phyloP scores from a whole-genome alignment of 2,329 filamentous ascomycete genomes.

The Xylaria polymorpha region DNA sequence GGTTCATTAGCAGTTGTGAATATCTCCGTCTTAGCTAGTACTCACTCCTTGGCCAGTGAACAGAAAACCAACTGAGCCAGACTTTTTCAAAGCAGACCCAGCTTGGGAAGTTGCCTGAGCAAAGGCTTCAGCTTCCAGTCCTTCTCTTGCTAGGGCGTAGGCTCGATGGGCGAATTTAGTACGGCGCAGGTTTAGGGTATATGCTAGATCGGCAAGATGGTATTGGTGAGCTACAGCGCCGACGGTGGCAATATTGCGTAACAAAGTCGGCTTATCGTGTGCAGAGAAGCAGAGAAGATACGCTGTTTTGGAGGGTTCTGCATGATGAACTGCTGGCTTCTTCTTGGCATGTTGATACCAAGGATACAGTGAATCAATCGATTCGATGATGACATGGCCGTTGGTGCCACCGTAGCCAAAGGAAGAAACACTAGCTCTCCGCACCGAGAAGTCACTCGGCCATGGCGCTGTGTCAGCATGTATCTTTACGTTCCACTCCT shows the following conservation, averaged over 20 bases:
- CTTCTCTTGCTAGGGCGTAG: slow-evolving; percentile 30
- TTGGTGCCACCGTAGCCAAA: slow-evolving; percentile 44
- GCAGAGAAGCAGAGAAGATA: slow-evolving; percentile 42
- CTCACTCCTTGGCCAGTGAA: slow-evolving; percentile 48
- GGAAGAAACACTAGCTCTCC: slow-evolving; percentile 41
- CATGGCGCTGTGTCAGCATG: slow-evolving; percentile 38
- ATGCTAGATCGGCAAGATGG: slow-evolving; percentile 39
- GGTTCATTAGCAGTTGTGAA: background rate
- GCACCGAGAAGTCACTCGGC: slow-evolving; percentile 36
- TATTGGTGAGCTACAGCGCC: slow-evolving; percentile 37
- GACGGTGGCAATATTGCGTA: slow-evolving; percentile 41
- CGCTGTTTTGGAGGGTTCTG: slow-evolving; percentile 16
- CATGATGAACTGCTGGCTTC: slow-evolving; percentile 7
- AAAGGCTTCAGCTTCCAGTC: slow-evolving; percentile 32
- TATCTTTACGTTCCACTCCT: slow-evolving; percentile 43
- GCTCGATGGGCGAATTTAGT: slow-evolving; percentile 30
- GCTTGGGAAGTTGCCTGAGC: slow-evolving; percentile 12
- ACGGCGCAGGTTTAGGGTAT: slow-evolving; percentile 40
- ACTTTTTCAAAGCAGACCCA: slow-evolving; percentile 12
- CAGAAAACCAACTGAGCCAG: slow-evolving; percentile 34
- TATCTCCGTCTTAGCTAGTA: background rate
- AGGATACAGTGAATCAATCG: slow-evolving; percentile 39
- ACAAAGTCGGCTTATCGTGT: slow-evolving; percentile 40
- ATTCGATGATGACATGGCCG: slow-evolving; percentile 39
- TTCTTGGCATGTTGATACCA: slow-evolving; percentile 40